Evolutionary conservation across 2,329 filamentous ascomycete genomes (phyloP).

Genomic region (Pseudodiploospora longispora): DNA sequence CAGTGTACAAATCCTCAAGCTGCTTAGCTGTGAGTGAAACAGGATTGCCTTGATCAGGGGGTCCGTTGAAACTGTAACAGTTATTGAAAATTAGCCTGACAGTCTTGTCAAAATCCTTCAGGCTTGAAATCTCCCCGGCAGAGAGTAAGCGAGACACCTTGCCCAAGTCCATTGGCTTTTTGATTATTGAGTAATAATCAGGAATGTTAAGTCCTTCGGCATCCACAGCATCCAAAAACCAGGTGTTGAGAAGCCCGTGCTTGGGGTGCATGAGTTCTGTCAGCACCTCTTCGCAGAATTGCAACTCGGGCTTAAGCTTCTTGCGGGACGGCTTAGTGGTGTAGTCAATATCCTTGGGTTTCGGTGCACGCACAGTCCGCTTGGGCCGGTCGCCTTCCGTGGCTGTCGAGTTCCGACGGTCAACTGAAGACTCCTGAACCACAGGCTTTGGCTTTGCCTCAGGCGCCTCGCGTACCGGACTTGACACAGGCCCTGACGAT

Average conservation of each 20-base stretch:
- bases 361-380: slow-evolving; percentile 86
- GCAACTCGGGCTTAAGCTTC: slow-evolving; percentile 81
- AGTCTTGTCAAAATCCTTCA: slow-evolving; percentile 81
- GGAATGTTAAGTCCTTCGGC: slow-evolving; percentile 91
- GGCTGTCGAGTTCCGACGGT: slow-evolving; percentile 64
- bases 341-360: slow-evolving; percentile 86
- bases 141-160: slow-evolving; percentile 76
- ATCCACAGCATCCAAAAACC: slow-evolving; percentile 81
- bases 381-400: slow-evolving; percentile 75
- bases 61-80: slow-evolving; percentile 81
- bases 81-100: slow-evolving; percentile 79
- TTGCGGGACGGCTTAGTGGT: slow-evolving; percentile 68
- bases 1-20: slow-evolving; percentile 67
- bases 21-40: slow-evolving; percentile 65
- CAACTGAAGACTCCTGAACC: slow-evolving; percentile 13
- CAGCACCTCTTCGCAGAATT: slow-evolving; percentile 79
- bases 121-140: slow-evolving; percentile 67
- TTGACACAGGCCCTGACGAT: slow-evolving; percentile 21
- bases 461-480: slow-evolving; percentile 15
- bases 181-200: slow-evolving; percentile 86
- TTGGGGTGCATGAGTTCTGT: slow-evolving; percentile 69
- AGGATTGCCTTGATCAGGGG: slow-evolving; percentile 50
- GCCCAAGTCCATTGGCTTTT: slow-evolving; percentile 89
- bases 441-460: slow-evolving; percentile 11
- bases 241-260: slow-evolving; percentile 57